A percentile compares a stretch with the other conserved stretches of the same genome.
These are phyloP conservation scores for Rhizomucor pusillus DNA, from an alignment of 371 early-diverging fungal species.

Conservation along the genomic window DNA sequence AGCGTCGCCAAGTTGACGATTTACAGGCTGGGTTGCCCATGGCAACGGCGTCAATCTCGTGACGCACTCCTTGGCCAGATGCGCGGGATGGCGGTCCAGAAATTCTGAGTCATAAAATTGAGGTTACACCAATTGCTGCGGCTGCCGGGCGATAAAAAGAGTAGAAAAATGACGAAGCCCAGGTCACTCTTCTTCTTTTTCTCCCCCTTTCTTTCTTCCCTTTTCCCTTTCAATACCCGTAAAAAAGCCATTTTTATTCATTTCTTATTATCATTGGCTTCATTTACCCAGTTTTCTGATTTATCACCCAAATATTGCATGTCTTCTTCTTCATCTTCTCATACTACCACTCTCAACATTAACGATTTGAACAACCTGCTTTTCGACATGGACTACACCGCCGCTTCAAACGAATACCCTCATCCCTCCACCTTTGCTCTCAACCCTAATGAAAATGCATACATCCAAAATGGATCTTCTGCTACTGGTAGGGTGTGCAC, in stretches of 20 bases:
- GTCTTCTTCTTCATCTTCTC: neutral
- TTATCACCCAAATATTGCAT: neutral
- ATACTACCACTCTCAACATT: constrained; percentile 6
- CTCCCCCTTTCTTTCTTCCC: constrained; percentile 1
- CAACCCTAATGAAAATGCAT: neutral
- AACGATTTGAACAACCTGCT: constrained; percentile 15
- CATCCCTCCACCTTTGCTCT: neutral
- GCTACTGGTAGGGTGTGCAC: no score
- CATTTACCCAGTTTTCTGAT: neutral
- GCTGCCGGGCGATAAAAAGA: no score
- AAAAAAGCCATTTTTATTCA: neutral
- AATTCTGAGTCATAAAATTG: no score
- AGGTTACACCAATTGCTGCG: no score
- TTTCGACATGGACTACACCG: constrained; percentile 9
- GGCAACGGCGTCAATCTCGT: no score
- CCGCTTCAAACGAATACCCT: neutral
- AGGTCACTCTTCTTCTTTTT: neutral
- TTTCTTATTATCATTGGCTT: neutral
- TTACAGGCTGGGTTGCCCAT: no score
- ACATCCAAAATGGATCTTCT: no score
- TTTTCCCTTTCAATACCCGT: neutral
- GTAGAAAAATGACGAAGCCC: no score
- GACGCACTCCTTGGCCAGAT: no score
- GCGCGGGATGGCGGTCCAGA: no score
- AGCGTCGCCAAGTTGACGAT: no score